Evolutionary conservation across 148 eudicot genomes (phyloP).

Genomic region (Chenopodium suecicum): DNA sequence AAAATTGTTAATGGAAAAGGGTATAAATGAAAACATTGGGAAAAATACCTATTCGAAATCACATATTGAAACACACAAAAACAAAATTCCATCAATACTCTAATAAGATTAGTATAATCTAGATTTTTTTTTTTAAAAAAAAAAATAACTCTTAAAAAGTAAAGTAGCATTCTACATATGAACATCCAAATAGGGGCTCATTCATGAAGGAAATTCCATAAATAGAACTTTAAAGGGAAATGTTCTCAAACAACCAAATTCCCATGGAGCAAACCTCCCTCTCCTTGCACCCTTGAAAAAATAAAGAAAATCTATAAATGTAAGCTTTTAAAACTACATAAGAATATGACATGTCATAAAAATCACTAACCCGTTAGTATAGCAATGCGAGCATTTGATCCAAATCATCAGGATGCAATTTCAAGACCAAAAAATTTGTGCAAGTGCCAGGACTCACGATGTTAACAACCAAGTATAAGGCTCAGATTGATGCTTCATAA

Average conservation of each 20-base stretch:
- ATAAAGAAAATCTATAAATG: too few relatives aligned
- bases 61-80: too few relatives aligned
- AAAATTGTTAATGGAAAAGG: too few relatives aligned
- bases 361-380: background rate
- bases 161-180: too few relatives aligned
- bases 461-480: background rate
- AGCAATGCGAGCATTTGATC: background rate
- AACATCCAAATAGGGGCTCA: background rate
- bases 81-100: too few relatives aligned
- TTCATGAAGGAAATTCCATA: background rate
- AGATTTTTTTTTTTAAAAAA: too few relatives aligned
- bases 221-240: background rate
- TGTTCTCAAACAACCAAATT: background rate
- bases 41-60: too few relatives aligned
- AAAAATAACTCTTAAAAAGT: too few relatives aligned
- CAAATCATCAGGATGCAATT: background rate
- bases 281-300: background rate
- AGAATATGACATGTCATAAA: too few relatives aligned
- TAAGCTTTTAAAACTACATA: background rate
- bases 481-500: background rate
- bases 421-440: background rate
- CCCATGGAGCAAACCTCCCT: background rate
- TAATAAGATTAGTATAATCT: too few relatives aligned
- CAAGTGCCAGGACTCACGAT: background rate
- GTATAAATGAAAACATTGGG: too few relatives aligned